Base-by-base conservation (phyloP, 495 filamentous ascomycete genomes). In the Penicillium coffeae region DNA sequence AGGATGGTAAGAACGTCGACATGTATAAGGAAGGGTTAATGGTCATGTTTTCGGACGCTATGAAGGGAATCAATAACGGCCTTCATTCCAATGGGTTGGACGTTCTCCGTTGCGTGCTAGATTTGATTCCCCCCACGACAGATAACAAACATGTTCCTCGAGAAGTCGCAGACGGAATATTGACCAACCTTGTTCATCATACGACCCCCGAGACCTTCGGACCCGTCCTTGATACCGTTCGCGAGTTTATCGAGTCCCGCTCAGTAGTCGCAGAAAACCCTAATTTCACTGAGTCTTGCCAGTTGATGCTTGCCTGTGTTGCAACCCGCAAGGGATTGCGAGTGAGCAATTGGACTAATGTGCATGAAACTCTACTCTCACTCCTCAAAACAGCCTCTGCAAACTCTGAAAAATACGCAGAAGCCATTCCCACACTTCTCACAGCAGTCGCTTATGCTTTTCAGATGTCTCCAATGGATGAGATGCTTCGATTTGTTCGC, bases 11-110 rank as follows among this genome's bases (percentile, higher is more conserved):
- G 36, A 66, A 65, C 44, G 54, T 71, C 14, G 64, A 71, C 9
- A 56, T 58, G 8, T 96, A 95, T 58, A 84, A 84, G 51, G 82
- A 90, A 60, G 94, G 94, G 32, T 64, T 96, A 20, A 95, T 95
- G 87, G 84, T 79, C 16, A 84, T 97, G 71, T 89, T 95, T 55
- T 81, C 86, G 0, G 93, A 95, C 66, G 82, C 92, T 10, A 84
- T 90, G 51, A 92, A 92, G 63, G 87, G 90, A 21, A 77, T 90
- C 33, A 88, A 91, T 37, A 61, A 82, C 35, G 84, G 80, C 3
- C 59, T 97, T 34, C 87, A 97, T 71, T 95, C 93, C 6, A 85
- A 82, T 40, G 92, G 83, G 20, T 62, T 78, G 1, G 77, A 84
- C n/a, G 82, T 92, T 25, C 72, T 94, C 39, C 66, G 71, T 38